Base-by-base conservation (phyloP, 2,329 filamentous ascomycete species). In the Colletotrichum scovillei region DNA sequence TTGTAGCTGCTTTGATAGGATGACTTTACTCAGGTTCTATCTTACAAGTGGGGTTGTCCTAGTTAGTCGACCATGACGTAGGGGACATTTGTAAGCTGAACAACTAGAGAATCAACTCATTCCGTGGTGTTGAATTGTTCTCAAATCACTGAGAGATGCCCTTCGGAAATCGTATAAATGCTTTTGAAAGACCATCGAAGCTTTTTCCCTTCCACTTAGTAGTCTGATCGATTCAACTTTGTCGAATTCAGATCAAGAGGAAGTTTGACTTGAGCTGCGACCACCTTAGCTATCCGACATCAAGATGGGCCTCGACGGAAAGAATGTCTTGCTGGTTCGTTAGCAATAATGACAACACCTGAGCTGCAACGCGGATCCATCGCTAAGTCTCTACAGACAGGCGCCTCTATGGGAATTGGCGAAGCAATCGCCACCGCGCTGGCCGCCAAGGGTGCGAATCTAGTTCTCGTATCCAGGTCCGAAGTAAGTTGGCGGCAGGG, bases 401-500 rank as follows among this genome's bases (percentile, higher is more conserved):
- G 83, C n/a, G 84, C 82, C 26, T 84, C 81, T 1, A 86, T 85
- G 84, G 85, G 85, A 55, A 87, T 88, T 46, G 86, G 86, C 22
- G 82, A 82, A 56, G 80, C 83, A 5, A 86, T 87, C 28, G 84
- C 85, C 7, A 75, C 76, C 5, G 76, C 81, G 4, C 76, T 86
- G 4, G 85, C 83, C 14, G 74, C 78, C 14, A 79, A 82, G 62
- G 80, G 81, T 2, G 83, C 82, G 5, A 85, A 83, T 14, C 69
- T 87, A 5, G 80, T 84, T n/a, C 82, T 88, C 0, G 76, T 86
- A 49, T 80, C 85, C 1, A 80, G 85, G 16, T 84, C 83, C 8
- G 74, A 78, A 69, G 78, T 77, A 60, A 56, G 60, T 26, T 19
- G 7, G 8, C 22, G 19, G 38, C 14, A 1, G 1, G 38, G 19